A percentile compares a stretch with the other conserved stretches of the same genome.
Conservation (phyloP, 768 basidiomycete genomes). For the Auriscalpium vulgare region DNA sequence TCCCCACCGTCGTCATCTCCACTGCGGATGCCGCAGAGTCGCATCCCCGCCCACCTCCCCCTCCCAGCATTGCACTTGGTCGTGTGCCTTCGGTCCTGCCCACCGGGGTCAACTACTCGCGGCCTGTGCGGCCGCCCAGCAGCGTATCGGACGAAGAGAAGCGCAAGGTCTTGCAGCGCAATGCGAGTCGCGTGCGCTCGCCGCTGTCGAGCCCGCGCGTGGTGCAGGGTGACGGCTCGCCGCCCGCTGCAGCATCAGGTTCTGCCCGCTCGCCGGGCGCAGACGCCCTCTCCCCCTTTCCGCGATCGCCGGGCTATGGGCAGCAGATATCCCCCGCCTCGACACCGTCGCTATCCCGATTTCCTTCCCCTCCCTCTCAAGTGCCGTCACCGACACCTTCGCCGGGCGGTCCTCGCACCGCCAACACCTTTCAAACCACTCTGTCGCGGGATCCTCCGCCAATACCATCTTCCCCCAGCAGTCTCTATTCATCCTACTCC, state of each 20-base stretch:
- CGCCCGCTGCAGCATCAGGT: not conserved
- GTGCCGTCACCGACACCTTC: not conserved
- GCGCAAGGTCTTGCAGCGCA: constrained; percentile 48
- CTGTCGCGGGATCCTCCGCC: constrained; percentile 10
- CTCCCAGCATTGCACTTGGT: constrained; percentile 15
- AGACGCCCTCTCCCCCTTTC: constrained; percentile 1
- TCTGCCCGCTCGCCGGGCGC: constrained; percentile 2
- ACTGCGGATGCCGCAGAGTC: constrained; percentile 23
- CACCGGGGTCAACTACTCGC: constrained; percentile 54
- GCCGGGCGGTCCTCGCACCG: constrained; percentile 2
- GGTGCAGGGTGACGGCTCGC: too few species aligned
- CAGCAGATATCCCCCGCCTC: constrained; percentile 3
- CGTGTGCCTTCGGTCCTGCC: constrained; percentile 38
- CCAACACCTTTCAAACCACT: constrained; percentile 6
- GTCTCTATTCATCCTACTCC: constrained; percentile 24
- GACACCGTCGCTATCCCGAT: constrained; percentile 1
- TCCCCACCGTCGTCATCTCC: constrained; percentile 52
- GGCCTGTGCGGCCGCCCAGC: constrained; percentile 45
- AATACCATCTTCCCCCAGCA: constrained; percentile 3
- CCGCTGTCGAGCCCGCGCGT: not conserved
- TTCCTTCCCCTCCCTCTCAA: not conserved
- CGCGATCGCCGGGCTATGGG: not conserved
- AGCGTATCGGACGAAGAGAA: constrained; percentile 32
- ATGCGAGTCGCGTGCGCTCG: constrained; percentile 32
- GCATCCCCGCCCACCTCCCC: constrained; percentile 17